Evolutionary conservation across 108 stramenopile genomes (phyloP).

Genomic region (Seminavis robusta): DNA sequence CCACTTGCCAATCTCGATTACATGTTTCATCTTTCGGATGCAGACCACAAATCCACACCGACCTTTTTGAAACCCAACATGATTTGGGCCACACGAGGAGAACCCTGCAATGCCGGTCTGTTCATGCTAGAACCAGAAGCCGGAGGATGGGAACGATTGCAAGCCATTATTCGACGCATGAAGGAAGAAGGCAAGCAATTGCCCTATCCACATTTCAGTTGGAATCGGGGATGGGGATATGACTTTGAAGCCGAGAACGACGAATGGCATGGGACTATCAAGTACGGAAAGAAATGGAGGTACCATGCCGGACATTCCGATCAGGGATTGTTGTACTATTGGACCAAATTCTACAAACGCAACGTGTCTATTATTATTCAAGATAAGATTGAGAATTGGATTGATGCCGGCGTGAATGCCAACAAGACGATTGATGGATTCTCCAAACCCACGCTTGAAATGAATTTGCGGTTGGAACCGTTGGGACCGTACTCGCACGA

Average conservation of each 20-base stretch:
- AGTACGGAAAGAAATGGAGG: conserved; percentile 17
- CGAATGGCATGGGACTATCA: not conserved
- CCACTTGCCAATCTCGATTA: conserved; percentile 58
- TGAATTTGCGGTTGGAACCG: not conserved
- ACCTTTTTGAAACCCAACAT: conserved; percentile 19
- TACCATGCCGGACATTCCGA: conserved; percentile 32
- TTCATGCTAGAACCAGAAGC: conserved; percentile 39
- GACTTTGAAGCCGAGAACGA: not conserved
- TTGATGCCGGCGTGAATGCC: not conserved
- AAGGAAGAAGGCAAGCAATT: conserved; percentile 13
- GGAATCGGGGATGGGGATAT: conserved; percentile 28
- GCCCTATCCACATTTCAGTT: conserved; percentile 37
- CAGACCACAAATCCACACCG: not conserved
- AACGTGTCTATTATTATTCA: conserved; percentile 24
- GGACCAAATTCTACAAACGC: conserved; percentile 26
- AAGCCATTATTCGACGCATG: conserved; percentile 7
- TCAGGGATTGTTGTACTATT: conserved; percentile 35
- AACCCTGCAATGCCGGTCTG: conserved; percentile 31
- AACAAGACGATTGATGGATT: not conserved
- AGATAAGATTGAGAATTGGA: conserved; percentile 21
- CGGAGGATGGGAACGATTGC: conserved; percentile 19
- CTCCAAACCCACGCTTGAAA: not conserved
- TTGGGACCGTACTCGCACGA: too few species aligned
- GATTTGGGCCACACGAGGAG: conserved; percentile 13
- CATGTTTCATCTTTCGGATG: conserved; percentile 29